Base-by-base conservation (phyloP, 2,329 filamentous ascomycete species). In the Cyphellophora attinorum region DNA sequence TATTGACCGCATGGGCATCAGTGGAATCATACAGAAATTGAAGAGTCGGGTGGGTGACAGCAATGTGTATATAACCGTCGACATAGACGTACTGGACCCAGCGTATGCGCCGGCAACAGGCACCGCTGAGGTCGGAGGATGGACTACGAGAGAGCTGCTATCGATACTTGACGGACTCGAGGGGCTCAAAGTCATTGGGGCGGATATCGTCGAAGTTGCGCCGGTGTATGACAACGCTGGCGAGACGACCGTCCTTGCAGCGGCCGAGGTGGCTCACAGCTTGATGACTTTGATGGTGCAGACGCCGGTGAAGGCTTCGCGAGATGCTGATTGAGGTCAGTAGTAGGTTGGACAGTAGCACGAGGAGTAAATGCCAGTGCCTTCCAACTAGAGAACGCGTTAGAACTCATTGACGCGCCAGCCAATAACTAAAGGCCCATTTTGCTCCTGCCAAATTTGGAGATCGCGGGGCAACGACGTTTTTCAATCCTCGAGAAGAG, bases 41-140 rank as follows among this genome's bases (percentile, higher is more conserved):
- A 71, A 65, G 44, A 45, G 59, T 5, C 56, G 68, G 13, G 64
- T 71, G 0, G 53, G 51, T 4, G 60, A 60, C 4, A 62, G 60
- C 2, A 66, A 59, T 23, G 68, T 74, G 10, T 74, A 74, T 43
- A 68, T 74, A 30, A 65, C 59, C 11, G 67, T 74, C 3, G 70
- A 74, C 44, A 74, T 74, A 37, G 70, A 74, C 48, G 69, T 73
- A 1, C 50, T 74, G 11, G 70, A 73, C 50, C 69, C 70, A 3
- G 68, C 69, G 1, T 73, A 61, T 53, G 68, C 68, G 37, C 68
- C 59, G 19, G 70, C 62, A 6, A 74, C 70, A 5, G 69, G 70
- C 2, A 74, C 70, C 2, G 59, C 68, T 4, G 70, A 74, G 46
- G 65, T 69, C 3, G 70, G 69, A 34, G 70, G 70, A 1, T 73